Evolutionary conservation across 768 basidiomycete genomes (phyloP).

Genomic region (Nidula microcarpa): DNA sequence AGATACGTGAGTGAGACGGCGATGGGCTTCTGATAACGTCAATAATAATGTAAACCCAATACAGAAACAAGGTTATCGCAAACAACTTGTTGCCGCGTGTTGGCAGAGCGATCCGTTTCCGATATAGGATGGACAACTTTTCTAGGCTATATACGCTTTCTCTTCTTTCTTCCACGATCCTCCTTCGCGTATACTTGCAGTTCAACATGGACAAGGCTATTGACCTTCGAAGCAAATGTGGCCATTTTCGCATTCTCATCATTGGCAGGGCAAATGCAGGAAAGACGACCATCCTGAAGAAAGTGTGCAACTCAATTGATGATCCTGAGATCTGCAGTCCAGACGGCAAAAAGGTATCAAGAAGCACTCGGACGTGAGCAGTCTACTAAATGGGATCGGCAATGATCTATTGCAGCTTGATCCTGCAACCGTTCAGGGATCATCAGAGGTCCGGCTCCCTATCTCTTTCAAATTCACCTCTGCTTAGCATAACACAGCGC

Average conservation of each 20-base stretch:
- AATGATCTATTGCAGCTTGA: neutral
- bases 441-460: slow-evolving; percentile 6
- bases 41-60: too few species aligned
- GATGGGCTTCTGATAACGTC: too few species aligned
- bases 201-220: neutral
- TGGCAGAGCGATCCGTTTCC: too few species aligned
- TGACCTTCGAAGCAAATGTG: slow-evolving; percentile 14
- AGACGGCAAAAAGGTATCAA: neutral
- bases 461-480: neutral
- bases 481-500: slow-evolving; percentile 13
- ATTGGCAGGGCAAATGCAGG: slow-evolving; percentile 21
- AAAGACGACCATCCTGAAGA: too few species aligned
- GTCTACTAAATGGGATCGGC: slow-evolving; percentile 11
- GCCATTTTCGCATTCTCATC: slow-evolving; percentile 32
- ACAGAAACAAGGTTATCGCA: too few species aligned
- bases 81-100: too few species aligned
- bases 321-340: slow-evolving; percentile 17
- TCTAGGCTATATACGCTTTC: too few species aligned
- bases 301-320: slow-evolving; percentile 29
- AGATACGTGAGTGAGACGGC: too few species aligned
- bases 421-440: slow-evolving; percentile 6
- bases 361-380: slow-evolving; percentile 8
- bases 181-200: neutral
- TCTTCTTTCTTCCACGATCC: neutral
- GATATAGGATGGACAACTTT: too few species aligned